phyloP scores from a whole-genome alignment of 495 filamentous ascomycete species.

The Tuber borchii region DNA sequence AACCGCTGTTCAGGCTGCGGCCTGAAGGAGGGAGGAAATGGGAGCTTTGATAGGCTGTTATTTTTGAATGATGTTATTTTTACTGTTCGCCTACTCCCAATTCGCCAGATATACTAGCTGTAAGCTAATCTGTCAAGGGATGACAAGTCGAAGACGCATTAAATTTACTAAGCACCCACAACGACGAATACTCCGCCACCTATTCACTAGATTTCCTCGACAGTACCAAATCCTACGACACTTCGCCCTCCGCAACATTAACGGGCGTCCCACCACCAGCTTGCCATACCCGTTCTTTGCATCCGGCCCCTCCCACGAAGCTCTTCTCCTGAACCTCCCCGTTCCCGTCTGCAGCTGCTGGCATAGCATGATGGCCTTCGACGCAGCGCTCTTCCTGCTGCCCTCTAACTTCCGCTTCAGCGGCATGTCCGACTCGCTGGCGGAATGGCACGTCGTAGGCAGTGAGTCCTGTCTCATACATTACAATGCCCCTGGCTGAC shows the following conservation, averaged over 20 bases:
- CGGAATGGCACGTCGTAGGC: conserved; percentile 62
- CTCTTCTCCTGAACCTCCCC: conserved; percentile 52
- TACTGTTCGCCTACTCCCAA: conserved; percentile 46
- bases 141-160: conserved; percentile 58
- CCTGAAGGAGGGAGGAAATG: conserved; percentile 13
- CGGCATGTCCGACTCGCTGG: conserved; percentile 63
- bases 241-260: conserved; percentile 72
- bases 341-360: conserved; percentile 72
- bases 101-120: conserved; percentile 1
- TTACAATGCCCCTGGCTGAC: conserved; percentile 54
- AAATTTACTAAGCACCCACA: conserved; percentile 64
- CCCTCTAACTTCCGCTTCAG: conserved; percentile 55
- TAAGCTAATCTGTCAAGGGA: conserved; percentile 7
- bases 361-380: conserved; percentile 69
- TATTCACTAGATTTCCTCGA: conserved; percentile 72
- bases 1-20: conserved; percentile 50
- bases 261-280: conserved; percentile 56
- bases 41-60: conserved; percentile 60
- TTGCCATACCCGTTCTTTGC: conserved; percentile 75
- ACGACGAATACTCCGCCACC: conserved; percentile 68
- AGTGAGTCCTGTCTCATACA: conserved; percentile 82
- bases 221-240: conserved; percentile 73
- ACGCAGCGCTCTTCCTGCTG: conserved; percentile 55
- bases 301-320: conserved; percentile 53
- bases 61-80: conserved; percentile 76